Evolutionary conservation across 2,329 filamentous ascomycete genomes (phyloP).

Genomic region (Talaromyces sp.): DNA sequence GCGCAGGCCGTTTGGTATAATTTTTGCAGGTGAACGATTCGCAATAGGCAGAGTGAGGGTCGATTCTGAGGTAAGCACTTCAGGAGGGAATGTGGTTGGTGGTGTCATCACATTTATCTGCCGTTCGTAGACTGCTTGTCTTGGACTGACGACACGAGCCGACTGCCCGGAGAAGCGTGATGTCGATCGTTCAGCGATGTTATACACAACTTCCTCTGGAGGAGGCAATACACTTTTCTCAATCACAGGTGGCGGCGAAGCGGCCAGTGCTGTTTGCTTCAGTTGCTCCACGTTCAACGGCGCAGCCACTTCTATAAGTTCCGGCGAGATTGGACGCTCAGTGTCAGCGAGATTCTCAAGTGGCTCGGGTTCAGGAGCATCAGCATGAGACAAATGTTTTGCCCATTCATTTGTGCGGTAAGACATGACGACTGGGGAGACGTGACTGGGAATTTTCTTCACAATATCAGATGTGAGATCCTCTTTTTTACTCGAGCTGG

Average conservation of each 20-base stretch:
- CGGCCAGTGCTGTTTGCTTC: slow-evolving; percentile 59
- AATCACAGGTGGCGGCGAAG: slow-evolving; percentile 41
- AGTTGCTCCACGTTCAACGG: slow-evolving; percentile 65
- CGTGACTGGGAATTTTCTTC: slow-evolving; percentile 63
- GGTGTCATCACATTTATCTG: not conserved
- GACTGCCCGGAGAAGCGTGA: slow-evolving; percentile 4
- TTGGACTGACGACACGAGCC: not conserved
- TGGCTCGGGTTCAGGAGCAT: slow-evolving; percentile 60
- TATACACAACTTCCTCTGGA: not conserved
- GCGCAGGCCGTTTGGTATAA: slow-evolving; percentile 12
- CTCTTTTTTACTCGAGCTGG: slow-evolving; percentile 23
- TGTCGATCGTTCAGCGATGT: slow-evolving; percentile 6
- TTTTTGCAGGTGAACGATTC: not conserved
- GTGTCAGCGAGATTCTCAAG: slow-evolving; percentile 29
- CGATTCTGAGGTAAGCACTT: not conserved
- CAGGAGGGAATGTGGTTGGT: not conserved
- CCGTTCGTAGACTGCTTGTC: not conserved
- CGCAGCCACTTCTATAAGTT: slow-evolving; percentile 51
- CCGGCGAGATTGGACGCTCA: not conserved
- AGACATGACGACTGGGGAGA: slow-evolving; percentile 73
- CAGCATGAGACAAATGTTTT: slow-evolving; percentile 77
- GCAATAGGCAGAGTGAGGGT: not conserved
- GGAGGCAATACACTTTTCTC: slow-evolving; percentile 19
- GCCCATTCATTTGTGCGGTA: slow-evolving; percentile 96
- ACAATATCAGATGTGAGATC: slow-evolving; percentile 36